These are phyloP conservation scores for Linnemannia zychae DNA, from an alignment of 192 early-diverging fungal species.

Conservation along the genomic window DNA sequence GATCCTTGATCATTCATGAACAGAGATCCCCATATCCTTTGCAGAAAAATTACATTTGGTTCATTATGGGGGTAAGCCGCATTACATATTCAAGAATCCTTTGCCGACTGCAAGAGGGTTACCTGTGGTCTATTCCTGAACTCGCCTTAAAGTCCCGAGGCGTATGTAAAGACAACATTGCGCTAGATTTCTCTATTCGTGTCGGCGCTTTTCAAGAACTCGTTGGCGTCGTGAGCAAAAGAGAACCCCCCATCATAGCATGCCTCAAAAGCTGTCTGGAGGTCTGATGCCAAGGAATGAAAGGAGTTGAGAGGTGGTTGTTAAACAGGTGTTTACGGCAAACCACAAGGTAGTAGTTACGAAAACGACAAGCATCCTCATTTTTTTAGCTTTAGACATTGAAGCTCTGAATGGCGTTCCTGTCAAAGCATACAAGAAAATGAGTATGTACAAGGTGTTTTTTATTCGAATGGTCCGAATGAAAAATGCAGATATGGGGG, in stretches of 20 bases:
- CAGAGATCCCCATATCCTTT: too few species aligned
- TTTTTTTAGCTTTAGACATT: too few species aligned
- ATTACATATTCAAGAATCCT: too few species aligned
- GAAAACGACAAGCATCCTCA: too few species aligned
- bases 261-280: neutral
- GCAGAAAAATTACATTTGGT: too few species aligned
- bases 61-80: too few species aligned
- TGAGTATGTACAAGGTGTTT: slow-evolving; percentile 2
- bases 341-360: too few species aligned
- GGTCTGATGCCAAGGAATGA: too few species aligned
- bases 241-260: neutral
- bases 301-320: too few species aligned
- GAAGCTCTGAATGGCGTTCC: neutral
- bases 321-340: too few species aligned
- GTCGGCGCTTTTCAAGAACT: neutral
- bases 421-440: neutral
- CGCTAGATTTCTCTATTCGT: neutral
- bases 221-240: neutral
- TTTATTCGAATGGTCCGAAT: neutral
- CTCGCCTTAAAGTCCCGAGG: neutral
- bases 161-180: neutral
- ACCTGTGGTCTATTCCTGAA: neutral
- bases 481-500: neutral
- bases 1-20: too few species aligned
- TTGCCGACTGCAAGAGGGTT: neutral